Base-by-base conservation (phyloP, 805 yeast genomes). In the Wickerhamomyces chaumierensis region DNA sequence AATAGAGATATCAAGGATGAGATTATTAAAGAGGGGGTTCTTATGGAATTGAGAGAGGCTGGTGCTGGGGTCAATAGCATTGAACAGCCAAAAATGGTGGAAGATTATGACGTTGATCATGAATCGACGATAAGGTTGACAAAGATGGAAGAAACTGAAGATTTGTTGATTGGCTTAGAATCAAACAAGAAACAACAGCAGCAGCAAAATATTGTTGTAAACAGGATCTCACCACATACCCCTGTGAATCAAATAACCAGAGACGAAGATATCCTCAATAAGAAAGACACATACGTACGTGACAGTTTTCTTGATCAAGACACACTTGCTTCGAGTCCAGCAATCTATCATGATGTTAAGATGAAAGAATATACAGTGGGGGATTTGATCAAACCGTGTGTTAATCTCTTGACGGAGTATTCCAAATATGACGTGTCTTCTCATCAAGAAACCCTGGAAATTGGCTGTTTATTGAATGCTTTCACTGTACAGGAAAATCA, bases 1-100 rank as follows among this genome's bases (percentile, higher is more conserved):
- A 40, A 54, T 1, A 44, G 42, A n/a, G 63, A 64, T 5, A 39
- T 39, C 4, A 58, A 55, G 33, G 57, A 53, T n/a, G 49, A 49
- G 3, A 41, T 15, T 51, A 1, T 15, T 55, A n/a, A 54, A 57
- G 19, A 49, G 47, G 15, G 37, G 62, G 35, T 46, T 47, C 18
- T 36, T 47, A 1, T 35, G 36, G 35, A 36, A 31, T 3, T 48
- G 35, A 38, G 40, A n/a, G 18, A 16, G 46, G 54, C 3, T 44
- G 23, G 9, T 21, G 6, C 23, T 21, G 23, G 9, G 23, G 23
- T 21, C 9, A 21, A 21, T 21, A n/a, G n/a, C n/a, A n/a, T n/a
- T n/a, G n/a, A n/a, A n/a, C n/a, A n/a, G n/a, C n/a, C n/a, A n/a
- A n/a, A n/a, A n/a, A n/a, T n/a, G n/a, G n/a, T n/a, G n/a, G n/a